Base-by-base conservation (phyloP, 2,329 filamentous ascomycete genomes). In the Remersonia thermophila region DNA sequence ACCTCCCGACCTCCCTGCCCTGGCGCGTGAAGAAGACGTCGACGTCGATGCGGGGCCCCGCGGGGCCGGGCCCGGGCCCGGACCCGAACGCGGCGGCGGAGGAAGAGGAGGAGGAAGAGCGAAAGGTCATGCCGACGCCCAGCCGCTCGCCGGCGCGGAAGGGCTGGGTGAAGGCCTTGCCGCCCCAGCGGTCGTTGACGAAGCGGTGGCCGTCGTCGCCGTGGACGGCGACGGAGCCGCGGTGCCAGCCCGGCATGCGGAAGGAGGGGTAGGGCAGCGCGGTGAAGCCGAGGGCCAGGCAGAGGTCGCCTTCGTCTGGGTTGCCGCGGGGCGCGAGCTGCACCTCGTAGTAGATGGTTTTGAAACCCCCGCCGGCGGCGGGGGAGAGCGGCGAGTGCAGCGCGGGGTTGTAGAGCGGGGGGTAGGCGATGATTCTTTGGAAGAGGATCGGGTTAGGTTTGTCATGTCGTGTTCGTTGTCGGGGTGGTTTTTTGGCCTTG, bases 161-260 rank as follows among this genome's bases (percentile, higher is more conserved):
- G 4, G 74, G 65, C 8, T 54, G 48, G 0, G 76, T 77, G 44
- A 87, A 87, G 38, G 74, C 65, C 43, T 72, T 71, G 13, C 83
- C 83, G 15, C 83, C 83, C 64, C 71, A 80, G 7, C 67, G 66
- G 54, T 89, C 80, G 52, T 86, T 84, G 49, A 85, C 67, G 54
- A 80, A 91, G 54, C 71, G 71, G 48, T 79, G 69, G 0, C 83
- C 83, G 55, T 89, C 83, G 54, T 89, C 83, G 32, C 79, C 77
- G 53, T 89, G 83, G n/a, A 89, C 73, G 1, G 67, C 83, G 11
- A 87, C 51, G 44, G 74, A 80, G 13, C 72, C 83, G 25, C 83
- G 70, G 52, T 91, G 80, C 83, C 83, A 89, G 2, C 83, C 83
- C 0, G 83, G 83, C 41, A 87, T 68, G 7, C 83, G 71, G 62